phyloP scores from a whole-genome alignment of 2,329 filamentous ascomycete species.

The Huntiella moniliformis region DNA sequence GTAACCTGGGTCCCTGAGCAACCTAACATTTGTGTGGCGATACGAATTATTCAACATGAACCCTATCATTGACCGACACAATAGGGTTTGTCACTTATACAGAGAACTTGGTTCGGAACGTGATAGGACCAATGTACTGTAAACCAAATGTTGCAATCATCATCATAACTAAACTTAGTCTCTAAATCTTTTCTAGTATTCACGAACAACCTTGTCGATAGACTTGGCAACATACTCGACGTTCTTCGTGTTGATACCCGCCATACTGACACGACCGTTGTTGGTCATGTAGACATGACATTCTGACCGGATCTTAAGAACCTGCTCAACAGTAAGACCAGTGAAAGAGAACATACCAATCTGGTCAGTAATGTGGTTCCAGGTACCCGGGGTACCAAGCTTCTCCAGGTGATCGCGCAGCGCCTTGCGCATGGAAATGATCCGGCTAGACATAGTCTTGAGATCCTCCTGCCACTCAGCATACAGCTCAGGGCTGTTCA shows the following conservation, averaged over 20 bases:
- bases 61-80: no score
- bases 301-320: conserved; percentile 48
- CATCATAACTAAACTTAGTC: no score
- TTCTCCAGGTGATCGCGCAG: conserved; percentile 67
- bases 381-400: conserved; percentile 69
- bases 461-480: conserved; percentile 86
- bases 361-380: conserved; percentile 96
- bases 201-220: conserved; percentile 64
- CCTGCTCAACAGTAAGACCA: conserved; percentile 55
- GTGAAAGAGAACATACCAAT: conserved; percentile 99
- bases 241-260: conserved; percentile 82
- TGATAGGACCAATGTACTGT: no score
- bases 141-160: no score
- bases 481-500: conserved; percentile 71
- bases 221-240: conserved; percentile 85
- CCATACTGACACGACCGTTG: conserved; percentile 97
- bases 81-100: no score
- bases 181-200: conserved; percentile 13
- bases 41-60: no score
- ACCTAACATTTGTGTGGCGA: no score
- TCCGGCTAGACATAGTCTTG: conserved; percentile 83
- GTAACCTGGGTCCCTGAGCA: no score
- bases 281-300: conserved; percentile 84
- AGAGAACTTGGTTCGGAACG: no score
- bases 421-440: conserved; percentile 73